These are phyloP conservation scores for Yarrowia osloensis DNA, from an alignment of 805 yeast genomes.

Conservation along the genomic window DNA sequence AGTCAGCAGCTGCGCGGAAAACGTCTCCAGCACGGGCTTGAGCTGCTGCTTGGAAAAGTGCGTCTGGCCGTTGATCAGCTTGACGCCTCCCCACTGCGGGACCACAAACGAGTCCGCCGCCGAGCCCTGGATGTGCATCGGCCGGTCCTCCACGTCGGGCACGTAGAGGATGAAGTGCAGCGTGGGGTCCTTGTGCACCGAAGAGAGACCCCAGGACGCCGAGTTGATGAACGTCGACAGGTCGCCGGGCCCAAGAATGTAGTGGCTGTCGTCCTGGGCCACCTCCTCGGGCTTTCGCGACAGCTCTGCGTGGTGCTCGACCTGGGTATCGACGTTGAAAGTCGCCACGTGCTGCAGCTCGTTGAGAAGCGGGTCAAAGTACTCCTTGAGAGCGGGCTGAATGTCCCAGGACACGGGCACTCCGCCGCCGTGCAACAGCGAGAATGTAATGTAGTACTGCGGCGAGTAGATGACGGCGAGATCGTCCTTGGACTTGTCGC, in stretches of 20 bases:
- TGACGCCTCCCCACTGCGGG: conserved; percentile 90
- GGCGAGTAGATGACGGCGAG: conserved; percentile 56
- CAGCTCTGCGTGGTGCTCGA: conserved; percentile 64
- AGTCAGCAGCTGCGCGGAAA: conserved; percentile 72
- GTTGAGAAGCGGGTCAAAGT: conserved; percentile 58
- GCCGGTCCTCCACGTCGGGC: conserved; percentile 54
- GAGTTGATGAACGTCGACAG: conserved; percentile 77
- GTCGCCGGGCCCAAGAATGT: conserved; percentile 52
- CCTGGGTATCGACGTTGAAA: conserved; percentile 76
- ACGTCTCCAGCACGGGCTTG: conserved; percentile 61
- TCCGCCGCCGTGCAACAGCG: conserved; percentile 63
- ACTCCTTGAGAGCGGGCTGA: conserved; percentile 51
- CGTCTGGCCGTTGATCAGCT: conserved; percentile 49
- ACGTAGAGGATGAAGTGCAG: conserved; percentile 71
- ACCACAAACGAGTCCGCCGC: conserved; percentile 65
- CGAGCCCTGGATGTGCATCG: conserved; percentile 44
- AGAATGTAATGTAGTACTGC: conserved; percentile 71
- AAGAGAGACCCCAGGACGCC: conserved; percentile 77
- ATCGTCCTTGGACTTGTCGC: conserved; percentile 31
- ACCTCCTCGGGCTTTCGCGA: conserved; percentile 34
- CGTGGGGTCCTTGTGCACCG: conserved; percentile 60
- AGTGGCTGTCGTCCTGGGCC: conserved; percentile 36
- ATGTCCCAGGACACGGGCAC: conserved; percentile 74
- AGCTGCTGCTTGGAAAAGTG: conserved; percentile 48
- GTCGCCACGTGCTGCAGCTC: conserved; percentile 59